Percentiles rank a stretch among this genome's conserved stretches.
phyloP scores from a whole-genome alignment of 1,139 yeast genomes.

The Yamadazyma diospyri region DNA sequence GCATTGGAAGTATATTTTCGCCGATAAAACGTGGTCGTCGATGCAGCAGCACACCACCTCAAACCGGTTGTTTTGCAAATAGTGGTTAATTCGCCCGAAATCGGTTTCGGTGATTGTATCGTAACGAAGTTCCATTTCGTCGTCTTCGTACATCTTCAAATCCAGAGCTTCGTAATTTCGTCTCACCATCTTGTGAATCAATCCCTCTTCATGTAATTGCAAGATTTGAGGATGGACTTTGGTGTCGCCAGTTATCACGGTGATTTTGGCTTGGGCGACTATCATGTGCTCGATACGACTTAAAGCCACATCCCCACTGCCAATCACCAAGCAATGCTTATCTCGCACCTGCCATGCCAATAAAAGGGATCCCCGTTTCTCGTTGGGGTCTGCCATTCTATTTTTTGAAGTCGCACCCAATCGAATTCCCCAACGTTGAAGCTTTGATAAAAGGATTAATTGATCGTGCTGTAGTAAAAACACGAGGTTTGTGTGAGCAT shows the following conservation, averaged over 20 bases:
- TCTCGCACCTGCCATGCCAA: constrained; percentile 71
- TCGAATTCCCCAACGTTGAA: constrained; percentile 1
- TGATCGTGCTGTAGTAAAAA: too few relatives aligned
- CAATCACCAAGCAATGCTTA: constrained; percentile 68
- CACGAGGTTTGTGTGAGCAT: too few relatives aligned
- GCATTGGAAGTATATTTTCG: constrained; percentile 58
- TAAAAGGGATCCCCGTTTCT: constrained; percentile 52
- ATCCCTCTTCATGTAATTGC: constrained; percentile 37
- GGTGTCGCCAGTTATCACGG: constrained; percentile 55
- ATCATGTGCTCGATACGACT: constrained; percentile 65
- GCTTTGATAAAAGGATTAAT: background rate
- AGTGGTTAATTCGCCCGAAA: constrained; percentile 30
- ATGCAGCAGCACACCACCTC: constrained; percentile 73
- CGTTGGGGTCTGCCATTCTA: constrained; percentile 7
- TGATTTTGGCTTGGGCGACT: constrained; percentile 66
- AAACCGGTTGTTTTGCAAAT: constrained; percentile 40
- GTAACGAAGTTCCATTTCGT: constrained; percentile 9
- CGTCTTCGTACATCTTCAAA: constrained; percentile 45
- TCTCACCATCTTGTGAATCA: constrained; percentile 36
- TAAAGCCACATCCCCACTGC: constrained; percentile 81
- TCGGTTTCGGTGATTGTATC: constrained; percentile 24
- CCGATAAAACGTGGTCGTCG: constrained; percentile 63
- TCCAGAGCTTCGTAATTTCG: constrained; percentile 44
- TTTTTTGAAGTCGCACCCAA: constrained; percentile 1
- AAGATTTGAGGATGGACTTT: constrained; percentile 43